Evolutionary conservation across 345 rosid species (phyloP).

Genomic region (Gossypium turneri): DNA sequence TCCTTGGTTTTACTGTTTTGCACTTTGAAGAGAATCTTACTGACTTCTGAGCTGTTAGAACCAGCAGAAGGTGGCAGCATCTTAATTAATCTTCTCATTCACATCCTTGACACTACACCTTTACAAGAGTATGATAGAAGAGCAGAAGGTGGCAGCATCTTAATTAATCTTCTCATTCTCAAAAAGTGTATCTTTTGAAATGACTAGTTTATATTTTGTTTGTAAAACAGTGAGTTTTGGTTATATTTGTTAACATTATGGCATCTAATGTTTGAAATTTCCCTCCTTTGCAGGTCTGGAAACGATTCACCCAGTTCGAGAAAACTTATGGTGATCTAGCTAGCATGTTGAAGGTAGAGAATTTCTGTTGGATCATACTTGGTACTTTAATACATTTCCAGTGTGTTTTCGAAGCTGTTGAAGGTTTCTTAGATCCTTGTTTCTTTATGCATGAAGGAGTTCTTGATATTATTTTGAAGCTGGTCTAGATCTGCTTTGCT

Average conservation of each 20-base stretch:
- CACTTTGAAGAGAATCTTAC: not conserved
- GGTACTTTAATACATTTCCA: not conserved
- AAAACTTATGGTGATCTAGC: slow-evolving; percentile 92
- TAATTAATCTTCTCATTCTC: too few relatives aligned
- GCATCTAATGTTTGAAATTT: not conserved
- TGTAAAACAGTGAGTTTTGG: not conserved
- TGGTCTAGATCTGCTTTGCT: slow-evolving; percentile 8
- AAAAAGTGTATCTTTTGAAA: not conserved
- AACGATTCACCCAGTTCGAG: slow-evolving; percentile 75
- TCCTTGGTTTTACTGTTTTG: not conserved
- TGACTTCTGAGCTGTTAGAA: not conserved
- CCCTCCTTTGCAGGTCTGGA: slow-evolving; percentile 69
- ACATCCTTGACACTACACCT: not conserved
- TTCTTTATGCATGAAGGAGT: not conserved
- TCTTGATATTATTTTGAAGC: not conserved
- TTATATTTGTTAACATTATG: not conserved
- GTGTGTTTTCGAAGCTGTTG: not conserved
- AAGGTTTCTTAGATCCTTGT: not conserved
- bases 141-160: too few relatives aligned
- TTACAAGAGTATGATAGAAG: not conserved
- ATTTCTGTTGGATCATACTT: slow-evolving; percentile 1
- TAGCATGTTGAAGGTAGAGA: slow-evolving; percentile 79
- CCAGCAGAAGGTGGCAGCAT: not conserved
- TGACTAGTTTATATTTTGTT: not conserved
- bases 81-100: not conserved